A percentile compares a stretch with the other conserved stretches of the same genome.
Evolutionary conservation across 2,329 filamentous ascomycete species (phyloP).

Genomic region (Elsinoe necatrix): DNA sequence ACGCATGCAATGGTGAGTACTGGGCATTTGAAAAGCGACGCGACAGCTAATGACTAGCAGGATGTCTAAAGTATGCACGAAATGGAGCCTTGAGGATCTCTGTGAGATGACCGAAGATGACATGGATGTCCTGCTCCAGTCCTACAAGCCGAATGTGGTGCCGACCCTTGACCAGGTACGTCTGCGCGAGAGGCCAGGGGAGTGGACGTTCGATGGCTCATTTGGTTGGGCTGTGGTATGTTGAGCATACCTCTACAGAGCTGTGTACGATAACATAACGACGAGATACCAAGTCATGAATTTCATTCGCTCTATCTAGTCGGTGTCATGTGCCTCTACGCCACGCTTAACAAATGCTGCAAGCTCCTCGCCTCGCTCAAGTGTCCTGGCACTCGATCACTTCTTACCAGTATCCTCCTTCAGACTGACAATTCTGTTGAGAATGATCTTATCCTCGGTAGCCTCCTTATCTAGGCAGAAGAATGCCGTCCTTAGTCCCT

Average conservation of each 20-base stretch:
- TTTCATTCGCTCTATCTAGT: constrained; percentile 7
- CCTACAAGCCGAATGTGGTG: constrained; percentile 49
- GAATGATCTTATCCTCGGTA: constrained; percentile 63
- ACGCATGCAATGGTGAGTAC: constrained; percentile 74
- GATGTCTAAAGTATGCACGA: constrained; percentile 89
- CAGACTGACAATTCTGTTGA: constrained; percentile 86
- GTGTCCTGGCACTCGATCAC: not conserved
- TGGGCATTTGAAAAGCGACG: not conserved
- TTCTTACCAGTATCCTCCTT: constrained; percentile 77
- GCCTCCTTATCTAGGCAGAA: constrained; percentile 73
- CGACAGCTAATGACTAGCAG: constrained; percentile 38
- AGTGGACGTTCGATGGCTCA: constrained; percentile 38
- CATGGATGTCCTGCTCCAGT: constrained; percentile 74
- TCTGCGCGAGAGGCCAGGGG: constrained; percentile 31
- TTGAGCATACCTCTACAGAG: not conserved
- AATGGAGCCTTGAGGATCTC: constrained; percentile 76
- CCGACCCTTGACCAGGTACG: constrained; percentile 38
- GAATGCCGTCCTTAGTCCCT: constrained; percentile 82
- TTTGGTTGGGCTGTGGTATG: constrained; percentile 30
- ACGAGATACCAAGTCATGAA: constrained; percentile 12
- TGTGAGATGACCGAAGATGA: constrained; percentile 70
- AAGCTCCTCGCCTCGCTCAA: not conserved
- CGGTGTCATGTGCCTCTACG: not conserved
- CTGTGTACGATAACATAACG: constrained; percentile 2
- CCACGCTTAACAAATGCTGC: constrained; percentile 5